phyloP scores from a whole-genome alignment of 371 early-diverging fungal species.

The Batrachochytrium dendrobatidis region DNA sequence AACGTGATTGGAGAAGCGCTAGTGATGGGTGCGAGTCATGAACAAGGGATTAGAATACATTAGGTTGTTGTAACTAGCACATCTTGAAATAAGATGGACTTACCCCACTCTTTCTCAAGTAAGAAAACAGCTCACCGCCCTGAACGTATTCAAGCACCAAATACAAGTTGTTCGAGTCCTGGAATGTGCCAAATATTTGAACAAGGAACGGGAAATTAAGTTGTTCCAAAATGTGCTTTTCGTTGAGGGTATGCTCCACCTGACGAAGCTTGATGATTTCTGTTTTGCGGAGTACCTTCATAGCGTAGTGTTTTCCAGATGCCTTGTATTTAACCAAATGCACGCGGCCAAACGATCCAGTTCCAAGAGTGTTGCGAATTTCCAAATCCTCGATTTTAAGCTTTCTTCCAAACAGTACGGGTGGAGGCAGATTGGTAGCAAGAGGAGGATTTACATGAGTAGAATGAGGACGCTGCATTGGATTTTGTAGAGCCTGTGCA shows the following conservation, averaged over 20 bases:
- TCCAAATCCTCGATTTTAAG: slow-evolving; percentile 33
- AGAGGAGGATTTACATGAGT: neutral
- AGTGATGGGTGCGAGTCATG: neutral
- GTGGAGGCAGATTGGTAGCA: neutral
- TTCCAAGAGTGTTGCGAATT: slow-evolving; percentile 65
- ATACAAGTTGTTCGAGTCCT: slow-evolving; percentile 76
- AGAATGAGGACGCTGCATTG: neutral
- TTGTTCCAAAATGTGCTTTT: slow-evolving; percentile 84
- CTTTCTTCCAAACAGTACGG: slow-evolving; percentile 3
- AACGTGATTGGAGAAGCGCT: slow-evolving; percentile 81
- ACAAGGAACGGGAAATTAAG: slow-evolving; percentile 90
- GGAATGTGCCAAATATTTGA: slow-evolving; percentile 84
- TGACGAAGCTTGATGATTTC: slow-evolving; percentile 94
- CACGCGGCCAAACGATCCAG: slow-evolving; percentile 98
- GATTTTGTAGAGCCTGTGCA: neutral
- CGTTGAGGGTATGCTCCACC: slow-evolving; percentile 95
- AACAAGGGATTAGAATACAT: neutral
- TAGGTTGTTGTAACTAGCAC: slow-evolving; percentile 36
- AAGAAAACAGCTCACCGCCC: slow-evolving; percentile 92
- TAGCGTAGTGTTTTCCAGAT: slow-evolving; percentile 77
- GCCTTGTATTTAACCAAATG: slow-evolving; percentile 73
- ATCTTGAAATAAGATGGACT: slow-evolving; percentile 24
- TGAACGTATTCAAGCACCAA: slow-evolving; percentile 90
- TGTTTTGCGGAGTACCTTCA: slow-evolving; percentile 93
- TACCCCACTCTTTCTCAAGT: slow-evolving; percentile 45